phyloP scores from a whole-genome alignment of 1,284 basidiomycete genomes.

The Cryptococcus sp. region DNA sequence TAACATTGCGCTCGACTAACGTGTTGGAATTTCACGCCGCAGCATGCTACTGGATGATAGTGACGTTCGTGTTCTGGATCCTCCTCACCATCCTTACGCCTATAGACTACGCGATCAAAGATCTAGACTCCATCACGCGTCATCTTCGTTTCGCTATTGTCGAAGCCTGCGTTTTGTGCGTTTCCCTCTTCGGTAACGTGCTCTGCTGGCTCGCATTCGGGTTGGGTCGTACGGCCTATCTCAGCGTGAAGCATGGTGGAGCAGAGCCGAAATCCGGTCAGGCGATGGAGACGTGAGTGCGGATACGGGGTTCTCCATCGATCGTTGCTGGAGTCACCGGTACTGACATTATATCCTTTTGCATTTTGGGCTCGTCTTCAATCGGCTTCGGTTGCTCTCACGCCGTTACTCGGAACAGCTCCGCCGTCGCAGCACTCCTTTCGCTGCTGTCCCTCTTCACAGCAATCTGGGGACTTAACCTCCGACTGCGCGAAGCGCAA shows the following conservation, averaged over 20 bases:
- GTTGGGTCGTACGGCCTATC: constrained; percentile 32
- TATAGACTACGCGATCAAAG: constrained; percentile 36
- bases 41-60: constrained; percentile 50
- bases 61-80: constrained; percentile 42
- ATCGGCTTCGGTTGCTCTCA: not conserved
- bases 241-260: constrained; percentile 29
- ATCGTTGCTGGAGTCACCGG: not conserved
- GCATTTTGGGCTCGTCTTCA: not conserved
- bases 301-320: not conserved
- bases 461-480: constrained; percentile 41
- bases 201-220: constrained; percentile 49
- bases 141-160: constrained; percentile 44
- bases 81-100: constrained; percentile 30
- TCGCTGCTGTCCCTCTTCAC: constrained; percentile 42
- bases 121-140: constrained; percentile 43
- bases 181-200: constrained; percentile 45
- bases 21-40: too few relatives aligned
- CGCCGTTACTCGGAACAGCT: constrained; percentile 18
- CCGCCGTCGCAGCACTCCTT: constrained; percentile 45
- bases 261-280: constrained; percentile 35
- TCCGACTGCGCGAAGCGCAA: constrained; percentile 38
- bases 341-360: not conserved
- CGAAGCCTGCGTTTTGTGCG: constrained; percentile 45
- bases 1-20: too few relatives aligned
- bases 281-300: constrained; percentile 47